A percentile compares a stretch with the other conserved stretches of the same genome.
These are phyloP conservation scores for Gillenia trifoliata DNA, from an alignment of 306 rosid genomes.

Conservation along the genomic window DNA sequence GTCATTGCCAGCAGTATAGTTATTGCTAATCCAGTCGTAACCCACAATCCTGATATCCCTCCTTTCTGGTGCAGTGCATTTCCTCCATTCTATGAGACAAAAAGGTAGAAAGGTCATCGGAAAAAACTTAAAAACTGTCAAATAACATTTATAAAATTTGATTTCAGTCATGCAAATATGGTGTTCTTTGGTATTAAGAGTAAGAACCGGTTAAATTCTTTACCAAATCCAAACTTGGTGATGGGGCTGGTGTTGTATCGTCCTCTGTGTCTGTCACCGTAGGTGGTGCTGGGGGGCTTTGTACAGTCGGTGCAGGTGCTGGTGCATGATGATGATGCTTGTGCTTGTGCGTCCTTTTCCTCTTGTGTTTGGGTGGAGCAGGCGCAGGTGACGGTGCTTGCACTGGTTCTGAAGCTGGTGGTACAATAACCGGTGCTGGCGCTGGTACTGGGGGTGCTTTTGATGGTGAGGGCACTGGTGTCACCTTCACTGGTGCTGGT, in stretches of 20 bases:
- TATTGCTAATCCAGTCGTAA: conserved; percentile 41
- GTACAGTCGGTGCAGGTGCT: conserved; percentile 59
- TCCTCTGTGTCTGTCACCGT: conserved; percentile 40
- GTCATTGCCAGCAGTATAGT: conserved; percentile 45
- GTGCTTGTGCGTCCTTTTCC: conserved; percentile 58
- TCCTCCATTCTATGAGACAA: conserved; percentile 57
- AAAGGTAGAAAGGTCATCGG: conserved; percentile 3
- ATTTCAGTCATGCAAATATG: background rate
- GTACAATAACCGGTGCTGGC: conserved; percentile 46
- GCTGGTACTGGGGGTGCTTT: conserved; percentile 41
- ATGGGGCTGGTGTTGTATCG: conserved; percentile 68
- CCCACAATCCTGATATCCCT: conserved; percentile 38
- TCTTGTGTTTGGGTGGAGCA: conserved; percentile 45
- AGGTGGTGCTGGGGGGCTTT: conserved; percentile 94
- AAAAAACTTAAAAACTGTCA: background rate
- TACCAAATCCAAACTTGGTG: conserved; percentile 79
- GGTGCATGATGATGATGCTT: conserved; percentile 44
- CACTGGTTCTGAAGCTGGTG: conserved; percentile 36
- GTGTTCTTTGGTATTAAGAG: background rate
- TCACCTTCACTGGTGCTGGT: conserved; percentile 47
- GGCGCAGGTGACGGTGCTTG: conserved; percentile 55
- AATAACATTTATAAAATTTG: background rate
- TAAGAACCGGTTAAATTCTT: conserved; percentile 8
- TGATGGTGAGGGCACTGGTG: conserved; percentile 50
- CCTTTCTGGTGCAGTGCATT: conserved; percentile 37